Evolutionary conservation across 192 early-diverging fungal genomes (phyloP).

Genomic region (Coemansia sp.): DNA sequence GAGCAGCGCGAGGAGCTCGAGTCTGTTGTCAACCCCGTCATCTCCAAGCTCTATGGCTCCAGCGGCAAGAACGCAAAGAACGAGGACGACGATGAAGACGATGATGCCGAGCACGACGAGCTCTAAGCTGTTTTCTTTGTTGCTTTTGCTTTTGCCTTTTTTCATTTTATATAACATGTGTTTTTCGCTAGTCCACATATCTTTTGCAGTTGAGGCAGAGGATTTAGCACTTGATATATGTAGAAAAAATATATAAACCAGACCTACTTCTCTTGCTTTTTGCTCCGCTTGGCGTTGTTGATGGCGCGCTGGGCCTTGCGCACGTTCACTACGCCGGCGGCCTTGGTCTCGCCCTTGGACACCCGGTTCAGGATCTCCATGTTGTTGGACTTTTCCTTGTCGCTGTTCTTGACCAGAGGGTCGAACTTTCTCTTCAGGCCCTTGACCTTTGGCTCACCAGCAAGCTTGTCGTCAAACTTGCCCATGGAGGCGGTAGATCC

Average conservation of each 20-base stretch:
- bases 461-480: slow-evolving; percentile 83
- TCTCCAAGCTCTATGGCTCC: slow-evolving; percentile 82
- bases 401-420: slow-evolving; percentile 62
- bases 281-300: slow-evolving; percentile 45
- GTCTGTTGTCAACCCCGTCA: slow-evolving; percentile 92
- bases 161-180: neutral
- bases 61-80: slow-evolving; percentile 62
- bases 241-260: neutral
- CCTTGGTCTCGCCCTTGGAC: slow-evolving; percentile 54
- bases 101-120: slow-evolving; percentile 55
- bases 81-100: slow-evolving; percentile 55
- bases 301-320: slow-evolving; percentile 57
- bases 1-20: slow-evolving; percentile 96
- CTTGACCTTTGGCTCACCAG: slow-evolving; percentile 86
- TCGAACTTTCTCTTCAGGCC: slow-evolving; percentile 74
- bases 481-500: slow-evolving; percentile 88
- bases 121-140: slow-evolving; percentile 30
- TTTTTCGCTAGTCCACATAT: neutral
- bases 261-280: slow-evolving; percentile 14
- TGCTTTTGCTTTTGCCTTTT: neutral
- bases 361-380: slow-evolving; percentile 73
- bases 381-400: slow-evolving; percentile 70
- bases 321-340: slow-evolving; percentile 41
- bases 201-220: neutral
- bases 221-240: neutral